A percentile compares a stretch with the other conserved stretches of the same genome.
Conservation (phyloP, 208 protist species). For the Lotmaria passim region DNA sequence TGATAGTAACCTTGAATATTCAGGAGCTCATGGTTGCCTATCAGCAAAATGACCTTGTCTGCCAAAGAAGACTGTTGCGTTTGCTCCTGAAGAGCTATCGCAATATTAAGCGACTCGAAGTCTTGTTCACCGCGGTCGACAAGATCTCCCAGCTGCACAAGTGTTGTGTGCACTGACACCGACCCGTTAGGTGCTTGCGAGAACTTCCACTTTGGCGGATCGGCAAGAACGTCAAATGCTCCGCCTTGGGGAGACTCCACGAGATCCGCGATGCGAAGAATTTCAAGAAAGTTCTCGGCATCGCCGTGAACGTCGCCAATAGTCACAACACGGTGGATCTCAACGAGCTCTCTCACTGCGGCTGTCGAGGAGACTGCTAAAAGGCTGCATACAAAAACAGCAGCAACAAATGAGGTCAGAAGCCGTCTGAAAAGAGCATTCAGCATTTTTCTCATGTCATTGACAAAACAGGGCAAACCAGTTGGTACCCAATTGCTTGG, state of each 20-base stretch:
- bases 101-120: constrained; percentile 52
- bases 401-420: not conserved
- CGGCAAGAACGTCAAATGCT: constrained; percentile 12
- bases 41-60: constrained; percentile 70
- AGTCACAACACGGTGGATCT: constrained; percentile 65
- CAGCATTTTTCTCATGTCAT: too few relatives aligned
- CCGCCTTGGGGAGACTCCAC: constrained; percentile 19
- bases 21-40: constrained; percentile 91
- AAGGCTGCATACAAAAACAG: not conserved
- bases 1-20: constrained; percentile 74
- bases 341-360: constrained; percentile 7
- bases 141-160: constrained; percentile 85
- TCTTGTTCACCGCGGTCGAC: constrained; percentile 79
- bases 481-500: too few relatives aligned
- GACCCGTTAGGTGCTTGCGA: constrained; percentile 8
- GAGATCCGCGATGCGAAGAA: constrained; percentile 53
- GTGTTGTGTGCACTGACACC: constrained; percentile 44
- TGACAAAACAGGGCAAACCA: too few relatives aligned
- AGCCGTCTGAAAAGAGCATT: not conserved
- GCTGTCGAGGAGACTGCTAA: not conserved
- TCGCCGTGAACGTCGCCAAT: constrained; percentile 85
- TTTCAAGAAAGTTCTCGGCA: constrained; percentile 54
- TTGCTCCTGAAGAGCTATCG: constrained; percentile 52
- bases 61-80: constrained; percentile 17
- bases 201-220: constrained; percentile 31